Evolutionary conservation across 768 basidiomycete genomes (phyloP), one percentile per base, ranked within the genome.

Genomic region (Psilocybe sp.): DNA sequence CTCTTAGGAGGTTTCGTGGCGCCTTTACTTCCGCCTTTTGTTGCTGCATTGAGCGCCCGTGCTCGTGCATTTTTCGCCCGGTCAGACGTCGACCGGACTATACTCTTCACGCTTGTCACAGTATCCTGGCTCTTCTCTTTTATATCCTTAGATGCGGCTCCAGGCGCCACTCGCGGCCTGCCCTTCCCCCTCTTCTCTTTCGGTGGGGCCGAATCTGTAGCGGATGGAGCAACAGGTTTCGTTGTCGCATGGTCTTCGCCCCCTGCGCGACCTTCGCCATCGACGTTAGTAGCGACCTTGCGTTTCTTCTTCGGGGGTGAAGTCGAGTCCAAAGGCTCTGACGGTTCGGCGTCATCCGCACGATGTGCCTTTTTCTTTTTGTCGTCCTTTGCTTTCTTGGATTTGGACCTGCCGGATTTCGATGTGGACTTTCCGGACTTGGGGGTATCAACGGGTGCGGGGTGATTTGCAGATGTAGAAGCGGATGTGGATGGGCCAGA

Each of bases 1-100:
- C 9, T 47, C 50, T 44, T 46, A 12, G 12, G 46, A 4, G 18
- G 39, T 37, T 34, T 40, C 36, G 38, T 28, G 1, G 39, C 37
- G 19, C 11, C 46, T 40, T 60, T 55, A 49, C 46, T 47, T 13
- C 38, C 43, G 41, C 53, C 54, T 37, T 54, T 15, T 45, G 46
- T 57, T 19, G 52, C 48, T 16, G 40, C 41, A 20, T 52, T 53
- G 46, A 54, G 28, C 9, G 62, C 67, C 50, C 64, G 65, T 15
- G 62, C 60, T 40, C 70, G 70, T 7, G 72, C 73, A n/a, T 54
- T 56, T 47, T 64, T 70, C 5, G 74, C 72, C 23, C 70, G 66
- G 34, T 64, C 61, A 8, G 69, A 62, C 15, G 73, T 68, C 15
- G 71, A 72, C 16, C 64, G 61, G 16, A 64, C 71, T 31, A 76